Evolutionary conservation across 768 basidiomycete genomes (phyloP).

Genomic region (Epithele typhae): DNA sequence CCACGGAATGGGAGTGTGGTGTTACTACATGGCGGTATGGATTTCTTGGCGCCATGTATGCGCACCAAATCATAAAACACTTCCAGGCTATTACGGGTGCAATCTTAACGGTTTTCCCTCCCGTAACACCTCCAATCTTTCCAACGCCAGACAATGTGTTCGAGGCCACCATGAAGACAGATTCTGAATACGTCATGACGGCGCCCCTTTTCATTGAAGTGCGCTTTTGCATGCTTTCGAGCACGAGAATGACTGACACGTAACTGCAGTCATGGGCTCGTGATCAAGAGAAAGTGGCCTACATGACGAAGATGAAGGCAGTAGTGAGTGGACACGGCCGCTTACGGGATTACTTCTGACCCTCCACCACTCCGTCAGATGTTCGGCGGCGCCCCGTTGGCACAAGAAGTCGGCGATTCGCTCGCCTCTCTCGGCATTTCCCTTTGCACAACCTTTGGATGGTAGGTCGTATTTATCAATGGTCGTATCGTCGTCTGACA

Average conservation of each 20-base stretch:
- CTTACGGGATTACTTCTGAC: not conserved
- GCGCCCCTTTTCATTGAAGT: constrained; percentile 18
- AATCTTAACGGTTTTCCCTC: constrained; percentile 19
- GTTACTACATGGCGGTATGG: constrained; percentile 3
- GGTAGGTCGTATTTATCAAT: constrained; percentile 4
- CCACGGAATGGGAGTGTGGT: constrained; percentile 10
- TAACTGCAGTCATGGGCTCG: constrained; percentile 11
- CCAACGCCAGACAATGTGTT: constrained; percentile 20
- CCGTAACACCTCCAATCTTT: constrained; percentile 17
- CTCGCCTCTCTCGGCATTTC: constrained; percentile 7
- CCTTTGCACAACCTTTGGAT: constrained; percentile 6
- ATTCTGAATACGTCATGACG: constrained; percentile 10
- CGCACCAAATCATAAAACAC: not conserved
- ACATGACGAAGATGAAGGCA: constrained; percentile 13
- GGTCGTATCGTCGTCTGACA: not conserved
- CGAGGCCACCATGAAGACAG: constrained; percentile 6
- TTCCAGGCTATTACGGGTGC: constrained; percentile 10
- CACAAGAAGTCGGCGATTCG: constrained; percentile 5
- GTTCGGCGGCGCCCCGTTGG: constrained; percentile 12
- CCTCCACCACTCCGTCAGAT: too few relatives aligned
- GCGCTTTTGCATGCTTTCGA: not conserved
- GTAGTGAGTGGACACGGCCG: not conserved
- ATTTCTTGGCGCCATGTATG: not conserved
- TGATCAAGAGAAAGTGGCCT: constrained; percentile 13
- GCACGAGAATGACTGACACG: not conserved